These are phyloP conservation scores for Volvariella surrecta DNA, from an alignment of 1,284 basidiomycete genomes.

Conservation along the genomic window DNA sequence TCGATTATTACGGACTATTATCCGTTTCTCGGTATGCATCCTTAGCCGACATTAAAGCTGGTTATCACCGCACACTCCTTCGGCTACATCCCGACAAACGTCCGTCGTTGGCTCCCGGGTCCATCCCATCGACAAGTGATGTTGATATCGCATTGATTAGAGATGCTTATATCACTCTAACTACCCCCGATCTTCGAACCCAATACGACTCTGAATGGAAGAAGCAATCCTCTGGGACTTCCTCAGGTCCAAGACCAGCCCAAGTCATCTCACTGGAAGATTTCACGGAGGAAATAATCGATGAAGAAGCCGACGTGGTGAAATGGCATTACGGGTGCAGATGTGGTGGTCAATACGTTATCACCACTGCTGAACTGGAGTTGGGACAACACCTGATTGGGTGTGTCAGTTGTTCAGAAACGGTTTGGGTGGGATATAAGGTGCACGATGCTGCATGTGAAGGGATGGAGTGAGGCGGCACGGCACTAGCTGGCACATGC, in stretches of 20 bases:
- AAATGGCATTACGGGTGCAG: conserved; percentile 57
- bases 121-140: conserved; percentile 1
- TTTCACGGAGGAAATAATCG: conserved; percentile 31
- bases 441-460: conserved; percentile 22
- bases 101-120: background rate
- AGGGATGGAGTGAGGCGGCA: too few species aligned
- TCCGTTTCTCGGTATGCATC: conserved; percentile 32
- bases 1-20: conserved; percentile 42
- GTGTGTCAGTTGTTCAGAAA: conserved; percentile 68
- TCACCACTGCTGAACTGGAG: conserved; percentile 53
- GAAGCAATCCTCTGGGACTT: conserved; percentile 9
- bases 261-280: conserved; percentile 72
- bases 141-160: conserved; percentile 49
- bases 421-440: conserved; percentile 73
- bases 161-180: conserved; percentile 52
- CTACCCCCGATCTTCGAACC: conserved; percentile 32
- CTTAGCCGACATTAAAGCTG: conserved; percentile 48
- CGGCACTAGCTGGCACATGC: too few species aligned
- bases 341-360: conserved; percentile 57
- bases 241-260: conserved; percentile 49
- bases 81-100: conserved; percentile 63
- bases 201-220: conserved; percentile 35
- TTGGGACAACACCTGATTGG: conserved; percentile 55
- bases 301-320: conserved; percentile 15
- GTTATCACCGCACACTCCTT: conserved; percentile 62